phyloP scores from a whole-genome alignment of 352 stramenopile genomes.

The Phytophthora sojae region DNA sequence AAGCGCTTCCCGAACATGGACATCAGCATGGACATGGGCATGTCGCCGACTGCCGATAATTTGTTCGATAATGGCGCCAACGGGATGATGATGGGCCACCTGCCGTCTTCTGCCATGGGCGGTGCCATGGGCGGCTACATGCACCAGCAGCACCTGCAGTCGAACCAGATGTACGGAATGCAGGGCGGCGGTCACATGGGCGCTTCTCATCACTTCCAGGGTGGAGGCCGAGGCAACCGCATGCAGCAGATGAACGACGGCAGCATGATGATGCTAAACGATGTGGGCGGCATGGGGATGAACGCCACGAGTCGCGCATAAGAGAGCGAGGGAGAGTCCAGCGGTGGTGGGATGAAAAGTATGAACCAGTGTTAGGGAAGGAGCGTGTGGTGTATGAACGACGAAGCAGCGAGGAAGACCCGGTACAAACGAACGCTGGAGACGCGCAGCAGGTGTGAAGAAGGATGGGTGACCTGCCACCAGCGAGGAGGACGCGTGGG shows the following conservation, averaged over 20 bases:
- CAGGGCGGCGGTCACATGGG: slow-evolving; percentile 38
- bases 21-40: slow-evolving; percentile 78
- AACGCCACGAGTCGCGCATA: slow-evolving; percentile 61
- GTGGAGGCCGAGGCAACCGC: slow-evolving; percentile 31
- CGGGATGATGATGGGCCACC: slow-evolving; percentile 42
- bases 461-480: slow-evolving; percentile 16
- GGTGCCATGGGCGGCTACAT: slow-evolving; percentile 36
- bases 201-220: slow-evolving; percentile 31
- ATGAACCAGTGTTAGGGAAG: slow-evolving; percentile 43
- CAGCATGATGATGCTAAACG: slow-evolving; percentile 48
- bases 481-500: slow-evolving; percentile 26
- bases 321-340: not conserved
- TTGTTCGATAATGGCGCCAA: slow-evolving; percentile 41
- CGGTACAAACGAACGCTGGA: slow-evolving; percentile 24
- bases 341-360: slow-evolving; percentile 14
- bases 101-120: slow-evolving; percentile 19
- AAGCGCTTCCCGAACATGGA: slow-evolving; percentile 97
- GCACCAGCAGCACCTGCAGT: slow-evolving; percentile 45
- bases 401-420: slow-evolving; percentile 27
- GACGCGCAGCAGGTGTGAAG: slow-evolving; percentile 27
- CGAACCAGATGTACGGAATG: slow-evolving; percentile 45
- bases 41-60: slow-evolving; percentile 43
- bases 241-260: slow-evolving; percentile 42
- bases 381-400: slow-evolving; percentile 39
- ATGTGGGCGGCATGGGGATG: slow-evolving; percentile 55